Conservation (phyloP, 257 asterid species). For the Perilla frutescens region DNA sequence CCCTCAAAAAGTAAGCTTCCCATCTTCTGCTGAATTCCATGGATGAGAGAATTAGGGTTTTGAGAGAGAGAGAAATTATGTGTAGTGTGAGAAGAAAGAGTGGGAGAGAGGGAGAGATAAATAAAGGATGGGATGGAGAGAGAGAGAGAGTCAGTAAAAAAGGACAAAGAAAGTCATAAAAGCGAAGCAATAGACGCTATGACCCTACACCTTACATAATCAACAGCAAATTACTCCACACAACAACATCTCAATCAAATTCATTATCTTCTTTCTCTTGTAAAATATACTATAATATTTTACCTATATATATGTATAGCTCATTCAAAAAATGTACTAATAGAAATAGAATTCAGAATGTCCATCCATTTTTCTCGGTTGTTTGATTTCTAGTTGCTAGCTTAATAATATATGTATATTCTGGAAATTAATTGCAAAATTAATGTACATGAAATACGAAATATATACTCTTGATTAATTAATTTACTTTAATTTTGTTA, state of each 20-base stretch:
- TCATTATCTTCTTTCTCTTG: not conserved
- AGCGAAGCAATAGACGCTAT: constrained; percentile 56
- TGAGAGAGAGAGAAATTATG: not conserved
- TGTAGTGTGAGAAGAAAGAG: constrained; percentile 4
- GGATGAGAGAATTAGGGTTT: constrained; percentile 33
- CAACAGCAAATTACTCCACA: constrained; percentile 19
- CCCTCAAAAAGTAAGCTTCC: constrained; percentile 78
- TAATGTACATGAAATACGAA: no score
- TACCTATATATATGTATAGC: no score
- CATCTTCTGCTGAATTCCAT: constrained; percentile 3
- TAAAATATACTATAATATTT: no score
- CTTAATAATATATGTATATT: no score
- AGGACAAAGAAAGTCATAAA: constrained; percentile 75
- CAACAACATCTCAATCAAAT: not conserved
- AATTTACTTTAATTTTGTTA: no score
- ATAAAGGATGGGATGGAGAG: constrained; percentile 55
- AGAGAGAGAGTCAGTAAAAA: constrained; percentile 36
- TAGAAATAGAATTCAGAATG: no score
- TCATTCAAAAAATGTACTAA: no score
- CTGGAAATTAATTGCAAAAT: no score
- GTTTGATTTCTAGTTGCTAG: no score
- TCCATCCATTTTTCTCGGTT: no score
- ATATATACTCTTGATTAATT: no score
- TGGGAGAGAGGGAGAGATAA: constrained; percentile 48
- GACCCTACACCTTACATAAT: constrained; percentile 49